A percentile compares a stretch with the other conserved stretches of the same genome.
Conservation (phyloP, 1,284 basidiomycete genomes). For the Ustilago nuda region DNA sequence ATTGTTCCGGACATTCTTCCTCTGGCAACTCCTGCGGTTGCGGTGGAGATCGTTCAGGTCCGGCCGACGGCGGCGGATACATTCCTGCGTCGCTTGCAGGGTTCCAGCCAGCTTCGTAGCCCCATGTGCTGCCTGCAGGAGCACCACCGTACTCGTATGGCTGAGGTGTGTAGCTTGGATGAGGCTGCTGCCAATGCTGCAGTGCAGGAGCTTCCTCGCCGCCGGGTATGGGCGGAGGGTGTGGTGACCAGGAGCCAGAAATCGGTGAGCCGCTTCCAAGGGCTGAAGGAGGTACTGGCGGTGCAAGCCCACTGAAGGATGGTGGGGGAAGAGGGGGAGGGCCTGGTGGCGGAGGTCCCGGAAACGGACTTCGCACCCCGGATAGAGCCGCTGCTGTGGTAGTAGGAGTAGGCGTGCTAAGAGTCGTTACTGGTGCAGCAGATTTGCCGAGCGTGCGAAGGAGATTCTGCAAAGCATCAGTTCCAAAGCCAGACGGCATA, state of each 20-base stretch:
- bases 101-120: conserved; percentile 11
- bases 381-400: conserved; percentile 1
- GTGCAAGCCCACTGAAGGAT: not conserved
- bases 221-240: conserved; percentile 4
- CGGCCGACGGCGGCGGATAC: not conserved
- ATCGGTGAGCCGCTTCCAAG: conserved; percentile 10
- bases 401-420: not conserved
- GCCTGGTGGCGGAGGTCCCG: conserved; percentile 30
- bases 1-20: conserved; percentile 50
- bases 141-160: conserved; percentile 9
- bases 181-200: conserved; percentile 17
- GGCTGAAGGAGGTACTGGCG: not conserved
- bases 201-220: not conserved
- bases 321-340: conserved; percentile 40
- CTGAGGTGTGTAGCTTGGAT: conserved; percentile 10
- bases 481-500: conserved; percentile 19
- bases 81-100: not conserved
- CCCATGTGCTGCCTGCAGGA: conserved; percentile 15
- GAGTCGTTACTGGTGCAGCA: conserved; percentile 8
- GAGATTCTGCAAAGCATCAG: conserved; percentile 37
- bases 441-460: conserved; percentile 43
- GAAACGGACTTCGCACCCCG: conserved; percentile 12
- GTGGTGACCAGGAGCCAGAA: conserved; percentile 27
- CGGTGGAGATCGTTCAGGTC: conserved; percentile 1
- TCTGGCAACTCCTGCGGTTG: conserved; percentile 36